phyloP scores from a whole-genome alignment of 305 asterid species.

The Fraxinus albicans region DNA sequence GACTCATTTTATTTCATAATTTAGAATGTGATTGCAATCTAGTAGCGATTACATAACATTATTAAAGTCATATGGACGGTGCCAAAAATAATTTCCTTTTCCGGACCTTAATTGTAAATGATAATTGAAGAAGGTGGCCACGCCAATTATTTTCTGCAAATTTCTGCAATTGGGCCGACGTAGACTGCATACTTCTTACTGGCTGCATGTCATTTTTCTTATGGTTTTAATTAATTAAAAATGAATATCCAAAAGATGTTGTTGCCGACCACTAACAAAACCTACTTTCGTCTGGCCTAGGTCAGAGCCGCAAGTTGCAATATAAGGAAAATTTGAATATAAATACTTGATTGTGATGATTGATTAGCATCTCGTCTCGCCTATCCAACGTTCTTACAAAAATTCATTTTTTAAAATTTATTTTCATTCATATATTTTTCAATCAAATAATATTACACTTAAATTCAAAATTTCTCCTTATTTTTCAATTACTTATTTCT shows the following conservation, averaged over 20 bases:
- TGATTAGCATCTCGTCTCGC: no score
- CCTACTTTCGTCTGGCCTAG: neutral
- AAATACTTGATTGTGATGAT: no score
- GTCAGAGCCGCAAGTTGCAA: neutral
- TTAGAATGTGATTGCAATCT: neutral
- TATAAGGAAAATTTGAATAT: neutral
- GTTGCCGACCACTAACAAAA: neutral
- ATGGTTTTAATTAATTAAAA: neutral
- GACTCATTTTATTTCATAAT: neutral
- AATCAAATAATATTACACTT: no score
- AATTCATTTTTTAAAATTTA: no score
- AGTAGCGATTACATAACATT: neutral
- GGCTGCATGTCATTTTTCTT: neutral
- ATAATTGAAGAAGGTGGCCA: neutral
- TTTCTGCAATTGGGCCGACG: neutral
- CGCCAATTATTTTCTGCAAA: slow-evolving; percentile 3
- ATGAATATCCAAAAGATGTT: neutral
- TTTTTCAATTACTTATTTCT: no score
- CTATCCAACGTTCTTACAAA: no score
- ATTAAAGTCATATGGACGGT: neutral
- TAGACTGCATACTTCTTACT: neutral
- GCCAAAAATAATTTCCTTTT: neutral
- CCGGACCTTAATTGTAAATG: neutral
- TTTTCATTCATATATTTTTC: no score
- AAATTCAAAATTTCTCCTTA: no score